phyloP scores from a whole-genome alignment of 257 asterid genomes.

The Scutellaria minor region DNA sequence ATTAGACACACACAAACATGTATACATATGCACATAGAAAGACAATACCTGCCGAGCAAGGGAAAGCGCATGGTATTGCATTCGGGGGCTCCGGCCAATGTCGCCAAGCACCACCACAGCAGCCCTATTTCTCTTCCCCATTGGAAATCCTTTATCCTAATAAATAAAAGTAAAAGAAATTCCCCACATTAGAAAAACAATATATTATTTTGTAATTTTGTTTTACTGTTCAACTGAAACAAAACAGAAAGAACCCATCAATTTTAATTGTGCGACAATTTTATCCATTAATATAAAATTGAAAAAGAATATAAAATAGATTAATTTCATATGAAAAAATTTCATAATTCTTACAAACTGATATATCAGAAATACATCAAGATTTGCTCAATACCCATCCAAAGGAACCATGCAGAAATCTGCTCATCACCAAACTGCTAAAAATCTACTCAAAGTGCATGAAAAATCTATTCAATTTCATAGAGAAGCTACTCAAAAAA shows the following conservation, averaged over 20 bases:
- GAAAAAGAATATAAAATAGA: neutral
- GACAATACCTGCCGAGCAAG: conserved; percentile 80
- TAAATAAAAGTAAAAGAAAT: neutral
- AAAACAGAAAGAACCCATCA: neutral
- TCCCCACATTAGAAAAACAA: neutral
- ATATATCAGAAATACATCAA: neutral
- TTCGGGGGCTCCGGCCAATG: conserved; percentile 95
- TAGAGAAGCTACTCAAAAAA: neutral
- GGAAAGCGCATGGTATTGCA: conserved; percentile 97
- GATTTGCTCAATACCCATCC: neutral
- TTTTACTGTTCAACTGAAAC: conserved; percentile 9
- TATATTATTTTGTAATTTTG: neutral
- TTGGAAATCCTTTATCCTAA: conserved; percentile 33
- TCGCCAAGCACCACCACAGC: conserved; percentile 97
- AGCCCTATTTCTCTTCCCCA: conserved; percentile 73
- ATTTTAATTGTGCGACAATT: conserved; percentile 2
- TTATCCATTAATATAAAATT: neutral
- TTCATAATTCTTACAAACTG: neutral
- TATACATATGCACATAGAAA: neutral
- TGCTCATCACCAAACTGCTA: neutral
- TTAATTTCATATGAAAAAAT: neutral
- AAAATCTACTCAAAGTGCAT: neutral
- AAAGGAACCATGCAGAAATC: conserved; percentile 5
- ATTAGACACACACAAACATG: neutral
- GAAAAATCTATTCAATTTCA: neutral